Evolutionary conservation across 805 yeast species (phyloP).

Genomic region (Pichia thaimueangensis): DNA sequence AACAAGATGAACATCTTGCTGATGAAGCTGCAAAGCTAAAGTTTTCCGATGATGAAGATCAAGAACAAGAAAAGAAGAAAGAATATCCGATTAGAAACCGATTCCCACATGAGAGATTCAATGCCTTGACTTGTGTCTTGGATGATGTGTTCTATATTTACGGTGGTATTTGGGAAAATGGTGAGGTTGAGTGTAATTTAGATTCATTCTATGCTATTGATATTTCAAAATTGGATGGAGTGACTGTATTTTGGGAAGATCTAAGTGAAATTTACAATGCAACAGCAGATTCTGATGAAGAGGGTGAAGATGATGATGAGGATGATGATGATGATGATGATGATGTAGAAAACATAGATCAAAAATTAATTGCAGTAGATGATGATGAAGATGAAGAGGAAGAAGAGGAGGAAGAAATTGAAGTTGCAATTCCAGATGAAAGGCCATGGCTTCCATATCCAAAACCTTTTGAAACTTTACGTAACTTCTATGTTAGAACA

Average conservation of each 20-base stretch:
- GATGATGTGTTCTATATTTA: slow-evolving; percentile 78
- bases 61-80: slow-evolving; percentile 32
- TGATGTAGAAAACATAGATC: slow-evolving; percentile 36
- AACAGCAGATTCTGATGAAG: slow-evolving; percentile 59
- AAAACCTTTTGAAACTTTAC: slow-evolving; percentile 78
- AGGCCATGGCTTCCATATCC: slow-evolving; percentile 98
- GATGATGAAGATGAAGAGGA: slow-evolving; percentile 37
- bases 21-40: slow-evolving; percentile 31
- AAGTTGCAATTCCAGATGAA: slow-evolving; percentile 75
- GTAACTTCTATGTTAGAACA: slow-evolving; percentile 79
- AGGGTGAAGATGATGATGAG: slow-evolving; percentile 56
- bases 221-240: slow-evolving; percentile 80
- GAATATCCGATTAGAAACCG: slow-evolving; percentile 49
- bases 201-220: slow-evolving; percentile 86
- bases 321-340: slow-evolving; percentile 62
- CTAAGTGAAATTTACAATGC: slow-evolving; percentile 48
- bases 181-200: slow-evolving; percentile 76
- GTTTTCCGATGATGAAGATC: slow-evolving; percentile 18
- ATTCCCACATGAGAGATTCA: slow-evolving; percentile 85
- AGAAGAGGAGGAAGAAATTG: slow-evolving; percentile 60
- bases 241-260: slow-evolving; percentile 87
- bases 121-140: slow-evolving; percentile 75
- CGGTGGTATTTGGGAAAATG: slow-evolving; percentile 88
- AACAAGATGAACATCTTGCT: slow-evolving; percentile 24
- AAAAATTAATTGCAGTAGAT: slow-evolving; percentile 38